phyloP scores from a whole-genome alignment of 371 early-diverging fungal species.

The Syncephalis fuscata region DNA sequence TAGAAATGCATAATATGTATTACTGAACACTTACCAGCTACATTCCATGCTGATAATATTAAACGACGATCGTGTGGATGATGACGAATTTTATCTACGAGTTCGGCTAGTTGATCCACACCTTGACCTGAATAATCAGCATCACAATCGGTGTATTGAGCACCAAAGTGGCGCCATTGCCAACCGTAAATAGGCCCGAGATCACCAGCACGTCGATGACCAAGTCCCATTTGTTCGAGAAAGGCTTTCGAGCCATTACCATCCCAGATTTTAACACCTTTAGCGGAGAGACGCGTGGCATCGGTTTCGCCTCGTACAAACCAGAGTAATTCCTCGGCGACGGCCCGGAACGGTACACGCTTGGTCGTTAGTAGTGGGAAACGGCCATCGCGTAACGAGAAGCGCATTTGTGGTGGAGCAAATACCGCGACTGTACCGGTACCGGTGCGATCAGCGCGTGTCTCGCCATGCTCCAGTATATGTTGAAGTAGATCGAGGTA shows the following conservation, averaged over 20 bases:
- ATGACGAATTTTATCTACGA: slow-evolving; percentile 73
- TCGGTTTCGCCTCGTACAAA: slow-evolving; percentile 93
- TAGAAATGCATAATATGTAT: background rate
- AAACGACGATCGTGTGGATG: slow-evolving; percentile 90
- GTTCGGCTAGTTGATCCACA: slow-evolving; percentile 84
- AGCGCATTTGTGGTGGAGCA: slow-evolving; percentile 87
- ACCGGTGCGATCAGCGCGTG: slow-evolving; percentile 87
- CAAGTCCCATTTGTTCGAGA: slow-evolving; percentile 73
- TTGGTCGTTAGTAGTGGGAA: slow-evolving; percentile 98
- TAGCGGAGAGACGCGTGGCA: slow-evolving; percentile 56
- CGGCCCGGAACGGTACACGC: slow-evolving; percentile 79
- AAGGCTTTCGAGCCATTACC: slow-evolving; percentile 90
- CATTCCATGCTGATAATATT: slow-evolving; percentile 98
- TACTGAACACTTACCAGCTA: slow-evolving; percentile 53
- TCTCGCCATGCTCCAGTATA: slow-evolving; percentile 65
- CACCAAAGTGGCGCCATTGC: slow-evolving; percentile 99
- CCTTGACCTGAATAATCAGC: slow-evolving; percentile 89
- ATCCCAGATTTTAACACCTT: slow-evolving; percentile 95
- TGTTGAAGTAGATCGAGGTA: slow-evolving; percentile 75
- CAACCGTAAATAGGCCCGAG: slow-evolving; percentile 99
- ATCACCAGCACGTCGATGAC: slow-evolving; percentile 77
- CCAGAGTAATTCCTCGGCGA: slow-evolving; percentile 96
- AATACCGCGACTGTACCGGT: slow-evolving; percentile 93
- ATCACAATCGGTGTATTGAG: slow-evolving; percentile 75
- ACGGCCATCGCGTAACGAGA: slow-evolving; percentile 54